Percentiles rank a stretch among this genome's conserved stretches.
phyloP scores from a whole-genome alignment of 2,329 filamentous ascomycete species.

The Aureobasidium lini region DNA sequence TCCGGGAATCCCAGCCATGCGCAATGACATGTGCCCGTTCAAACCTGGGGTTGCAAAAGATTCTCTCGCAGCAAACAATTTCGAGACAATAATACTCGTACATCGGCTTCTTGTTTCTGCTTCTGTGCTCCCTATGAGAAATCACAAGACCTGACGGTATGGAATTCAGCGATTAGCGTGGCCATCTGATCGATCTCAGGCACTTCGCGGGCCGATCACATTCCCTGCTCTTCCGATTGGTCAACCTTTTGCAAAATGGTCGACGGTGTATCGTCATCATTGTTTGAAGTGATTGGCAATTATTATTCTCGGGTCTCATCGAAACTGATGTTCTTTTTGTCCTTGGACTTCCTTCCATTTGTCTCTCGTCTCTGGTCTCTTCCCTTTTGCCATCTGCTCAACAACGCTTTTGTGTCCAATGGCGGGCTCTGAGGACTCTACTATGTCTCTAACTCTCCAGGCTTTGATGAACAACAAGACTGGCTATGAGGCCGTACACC shows the following conservation, averaged over 20 bases:
- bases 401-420: background rate
- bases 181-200: background rate
- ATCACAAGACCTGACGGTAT: background rate
- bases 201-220: background rate
- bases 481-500: slow-evolving; percentile 39
- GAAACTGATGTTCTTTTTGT: background rate
- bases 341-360: background rate
- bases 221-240: background rate
- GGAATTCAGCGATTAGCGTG: background rate
- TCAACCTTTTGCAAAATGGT: background rate
- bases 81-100: background rate
- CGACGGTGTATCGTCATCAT: background rate
- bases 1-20: background rate
- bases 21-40: background rate
- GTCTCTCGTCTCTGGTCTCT: background rate
- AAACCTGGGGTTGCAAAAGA: background rate
- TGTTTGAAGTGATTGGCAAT: background rate
- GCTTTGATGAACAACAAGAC: slow-evolving; percentile 1
- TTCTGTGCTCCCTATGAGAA: too few relatives aligned
- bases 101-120: too few relatives aligned
- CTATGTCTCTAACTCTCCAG: slow-evolving; percentile 3
- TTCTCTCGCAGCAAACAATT: background rate
- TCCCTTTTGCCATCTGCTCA: background rate
- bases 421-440: background rate
- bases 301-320: background rate